Evolutionary conservation across 1,284 basidiomycete species (phyloP), one percentile per base, ranked within the genome.

Genomic region (Naganishia sp.): DNA sequence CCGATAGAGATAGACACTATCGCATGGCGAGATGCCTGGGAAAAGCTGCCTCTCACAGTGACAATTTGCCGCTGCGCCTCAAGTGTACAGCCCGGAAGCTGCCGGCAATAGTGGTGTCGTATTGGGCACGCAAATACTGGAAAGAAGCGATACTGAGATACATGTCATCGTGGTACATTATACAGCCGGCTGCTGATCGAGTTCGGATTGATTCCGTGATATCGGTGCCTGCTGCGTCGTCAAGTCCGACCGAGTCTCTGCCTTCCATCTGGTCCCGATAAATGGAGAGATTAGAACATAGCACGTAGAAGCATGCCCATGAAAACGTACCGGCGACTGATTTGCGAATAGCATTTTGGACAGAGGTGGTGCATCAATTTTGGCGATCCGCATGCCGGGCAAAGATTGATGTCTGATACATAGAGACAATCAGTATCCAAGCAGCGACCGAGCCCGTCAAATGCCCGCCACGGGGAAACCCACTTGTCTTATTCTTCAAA

Each of bases 291-390:
- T n/a, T 3, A 52, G 33, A n/a, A 16, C 53, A 10, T 16, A 44
- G 31, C 21, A 10, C 39, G 10, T 39, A 18, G 10, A 18, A n/a
- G 28, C 25, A 33, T 53, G 13, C 23, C 31, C 10, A 2, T n/a
- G 10, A 55, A 50, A 21, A 69, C 76, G 68, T 50, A 77, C 75
- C 74, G 70, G 70, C 90, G 82, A 70, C 83, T 87, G 70, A 98
- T 83, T 68, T 87, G 86, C 21, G 86, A 87, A 75, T 90, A 96
- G 78, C 95, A 98, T 55, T 83, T 84, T 55, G 86, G 84, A 79
- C 95, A 99, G 23, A 96, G 81, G 78, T 96, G 88, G 75, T 97
- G 94, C 42, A 90, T 87, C 23, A 94, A 85, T 79, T 96, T 96
- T 55, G 92, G 86, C 13, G 84, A 82, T 39, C 93, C 93, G 74